Base-by-base conservation (phyloP, 1,284 basidiomycete genomes). In the Cutaneotrichosporon mucoides region DNA sequence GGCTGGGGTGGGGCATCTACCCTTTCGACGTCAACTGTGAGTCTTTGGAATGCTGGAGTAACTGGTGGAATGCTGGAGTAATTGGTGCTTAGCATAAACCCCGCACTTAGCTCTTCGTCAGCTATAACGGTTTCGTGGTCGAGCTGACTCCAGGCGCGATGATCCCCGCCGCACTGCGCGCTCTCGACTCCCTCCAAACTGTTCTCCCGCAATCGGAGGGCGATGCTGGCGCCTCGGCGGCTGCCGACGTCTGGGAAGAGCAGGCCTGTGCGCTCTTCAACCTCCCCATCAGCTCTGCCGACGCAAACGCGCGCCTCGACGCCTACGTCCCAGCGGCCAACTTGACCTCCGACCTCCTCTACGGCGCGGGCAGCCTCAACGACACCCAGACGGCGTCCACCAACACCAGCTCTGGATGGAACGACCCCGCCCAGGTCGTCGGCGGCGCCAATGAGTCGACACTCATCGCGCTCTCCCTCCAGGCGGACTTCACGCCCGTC, bases 1-100 rank as follows among this genome's bases (percentile, higher is more conserved):
- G 82, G 0, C 68, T 82, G 1, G 82, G 82, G 7, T 81, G 77
- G 64, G 82, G 82, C 4, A 71, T 71, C 40, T 80, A 80, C 56
- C 80, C 82, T 7, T 82, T 82, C 62, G 83, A 83, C 64, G 80
- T 83, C 34, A 81, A 81, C 56, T 68, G 71, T 73, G 46, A 36
- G 68, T 65, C 24, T 5, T 24, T 24, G 24, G 24, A 24, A 24
- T 24, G 24, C 24, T 24, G 24, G 24, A 24, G 24, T 24, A 24
- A 24, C 24, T 24, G 24, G 24, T 24, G 24, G 24, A 24, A 24
- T 24, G 24, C 24, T 24, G 24, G 24, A 24, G 24, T 24, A 24
- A 24, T 24, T 24, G 24, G 24, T 24, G 24, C 24, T 24, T 24
- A 24, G 24, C 24, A 24, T 24, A 24, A 24, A 24, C 24, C 24